A percentile compares a stretch with the other conserved stretches of the same genome.
phyloP scores from a whole-genome alignment of 2,329 filamentous ascomycete species.

The Monilinia fructigena region DNA sequence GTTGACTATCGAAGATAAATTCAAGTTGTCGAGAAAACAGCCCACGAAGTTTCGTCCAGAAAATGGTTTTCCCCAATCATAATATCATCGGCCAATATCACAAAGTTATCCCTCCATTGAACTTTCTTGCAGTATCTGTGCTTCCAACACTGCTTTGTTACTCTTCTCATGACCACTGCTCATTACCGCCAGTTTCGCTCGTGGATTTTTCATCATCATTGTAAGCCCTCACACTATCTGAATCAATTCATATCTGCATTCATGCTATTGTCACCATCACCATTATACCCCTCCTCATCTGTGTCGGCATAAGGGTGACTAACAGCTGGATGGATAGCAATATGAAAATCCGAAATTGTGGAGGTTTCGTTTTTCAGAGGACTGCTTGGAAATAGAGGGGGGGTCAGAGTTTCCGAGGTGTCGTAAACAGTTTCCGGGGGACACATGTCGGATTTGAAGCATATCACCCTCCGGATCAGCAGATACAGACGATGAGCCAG shows the following conservation, averaged over 20 bases:
- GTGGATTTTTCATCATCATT: slow-evolving; percentile 43
- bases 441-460: slow-evolving; percentile 51
- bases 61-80: neutral
- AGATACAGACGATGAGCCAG: slow-evolving; percentile 63
- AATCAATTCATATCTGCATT: slow-evolving; percentile 36
- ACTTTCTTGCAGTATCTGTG: slow-evolving; percentile 63
- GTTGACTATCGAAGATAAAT: neutral
- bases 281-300: slow-evolving; percentile 38
- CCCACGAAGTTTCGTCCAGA: neutral
- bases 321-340: slow-evolving; percentile 5
- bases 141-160: slow-evolving; percentile 61
- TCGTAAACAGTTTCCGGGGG: slow-evolving; percentile 38
- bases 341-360: slow-evolving; percentile 17
- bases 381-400: slow-evolving; percentile 34
- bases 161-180: slow-evolving; percentile 45
- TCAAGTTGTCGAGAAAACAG: neutral
- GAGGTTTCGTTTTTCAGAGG: slow-evolving; percentile 25
- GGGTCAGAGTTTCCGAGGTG: slow-evolving; percentile 37
- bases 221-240: slow-evolving; percentile 39
- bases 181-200: slow-evolving; percentile 22
- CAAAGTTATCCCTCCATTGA: slow-evolving; percentile 30
- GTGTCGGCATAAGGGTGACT: slow-evolving; percentile 28
- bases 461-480: slow-evolving; percentile 62
- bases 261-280: slow-evolving; percentile 32
- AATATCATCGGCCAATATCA: slow-evolving; percentile 5